Evolutionary conservation across 306 rosid species (phyloP).

Genomic region (Urtica urens): DNA sequence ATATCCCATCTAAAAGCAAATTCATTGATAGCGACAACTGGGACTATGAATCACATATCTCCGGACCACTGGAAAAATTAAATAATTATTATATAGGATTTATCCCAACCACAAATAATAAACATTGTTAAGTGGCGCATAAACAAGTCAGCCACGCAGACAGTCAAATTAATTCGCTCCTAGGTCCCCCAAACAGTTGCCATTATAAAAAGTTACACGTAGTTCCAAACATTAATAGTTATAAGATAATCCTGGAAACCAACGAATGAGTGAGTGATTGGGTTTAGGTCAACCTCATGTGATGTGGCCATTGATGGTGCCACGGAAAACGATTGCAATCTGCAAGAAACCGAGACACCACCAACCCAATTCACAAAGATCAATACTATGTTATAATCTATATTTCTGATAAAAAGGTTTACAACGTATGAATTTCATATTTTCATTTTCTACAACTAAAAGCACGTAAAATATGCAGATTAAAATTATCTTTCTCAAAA

Average conservation of each 20-base stretch:
- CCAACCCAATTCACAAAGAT: not conserved
- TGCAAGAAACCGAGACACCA: not conserved
- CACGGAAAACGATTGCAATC: conserved; percentile 14
- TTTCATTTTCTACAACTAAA: too few relatives aligned
- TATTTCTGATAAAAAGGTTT: too few relatives aligned
- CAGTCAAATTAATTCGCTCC: too few relatives aligned
- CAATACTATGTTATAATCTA: too few relatives aligned
- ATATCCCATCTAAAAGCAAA: not conserved
- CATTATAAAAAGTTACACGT: conserved; percentile 7
- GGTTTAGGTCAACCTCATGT: conserved; percentile 1
- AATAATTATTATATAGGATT: not conserved
- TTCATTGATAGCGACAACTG: not conserved
- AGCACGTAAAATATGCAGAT: too few relatives aligned
- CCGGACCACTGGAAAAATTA: not conserved
- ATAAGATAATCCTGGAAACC: not conserved
- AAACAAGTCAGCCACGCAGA: not conserved
- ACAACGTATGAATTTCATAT: too few relatives aligned
- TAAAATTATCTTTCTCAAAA: too few relatives aligned
- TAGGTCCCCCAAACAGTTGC: too few relatives aligned
- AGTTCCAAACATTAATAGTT: not conserved
- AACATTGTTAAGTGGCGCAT: not conserved
- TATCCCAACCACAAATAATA: not conserved
- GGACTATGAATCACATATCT: not conserved
- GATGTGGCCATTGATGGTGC: not conserved
- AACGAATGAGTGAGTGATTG: not conserved